Base-by-base conservation (phyloP, 2,329 filamentous ascomycete species). In the Fusarium sp. region DNA sequence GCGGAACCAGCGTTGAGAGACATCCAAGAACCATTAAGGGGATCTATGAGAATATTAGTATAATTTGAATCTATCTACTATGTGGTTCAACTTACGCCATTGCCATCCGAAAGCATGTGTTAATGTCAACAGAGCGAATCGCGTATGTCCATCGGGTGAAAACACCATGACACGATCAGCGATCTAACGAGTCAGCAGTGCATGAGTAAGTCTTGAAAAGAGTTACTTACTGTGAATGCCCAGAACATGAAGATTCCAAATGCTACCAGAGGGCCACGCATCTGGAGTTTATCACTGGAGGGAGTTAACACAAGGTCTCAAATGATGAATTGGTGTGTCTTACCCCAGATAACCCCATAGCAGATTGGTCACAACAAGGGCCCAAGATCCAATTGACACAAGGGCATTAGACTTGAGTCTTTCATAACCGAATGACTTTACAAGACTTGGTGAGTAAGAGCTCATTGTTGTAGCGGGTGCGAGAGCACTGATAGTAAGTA, bases 301-400 rank as follows among this genome's bases (percentile, higher is more conserved):
- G 10, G 6, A n/a, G 57, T 70, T 28, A 69, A 49, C 25, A 33
- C 16, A 13, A n/a, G 4, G 50, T 13, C 35, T 33, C 6, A 9
- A 9, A 28, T 37, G 10, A 30, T 42, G 40, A 8, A 44, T 9
- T 16, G 6, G 15, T 10, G 6, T 49, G 37, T 40, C 35, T 25
- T 33, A 54, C 65, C 65, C 53, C 69, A 63, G 18, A 19, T 35
- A 44, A n/a, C 82, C 81, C 79, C 79, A 82, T 15, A 73, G 33
- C 4, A 83, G 28, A 47, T 81, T 83, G 25, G 76, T 72, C 2
- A 82, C 30, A 4, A 83, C 63, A 23, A 82, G 50, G 11, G 79
- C 69, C 82, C 82, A 83, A 2, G 74, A 69, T 10, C 82, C 82
- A 25, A 84, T 80, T 1, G 81, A 81, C 3, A 79, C 74, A 69